These are phyloP conservation scores for Aureobasidium musti DNA, from an alignment of 2,329 filamentous ascomycete species.

Conservation along the genomic window DNA sequence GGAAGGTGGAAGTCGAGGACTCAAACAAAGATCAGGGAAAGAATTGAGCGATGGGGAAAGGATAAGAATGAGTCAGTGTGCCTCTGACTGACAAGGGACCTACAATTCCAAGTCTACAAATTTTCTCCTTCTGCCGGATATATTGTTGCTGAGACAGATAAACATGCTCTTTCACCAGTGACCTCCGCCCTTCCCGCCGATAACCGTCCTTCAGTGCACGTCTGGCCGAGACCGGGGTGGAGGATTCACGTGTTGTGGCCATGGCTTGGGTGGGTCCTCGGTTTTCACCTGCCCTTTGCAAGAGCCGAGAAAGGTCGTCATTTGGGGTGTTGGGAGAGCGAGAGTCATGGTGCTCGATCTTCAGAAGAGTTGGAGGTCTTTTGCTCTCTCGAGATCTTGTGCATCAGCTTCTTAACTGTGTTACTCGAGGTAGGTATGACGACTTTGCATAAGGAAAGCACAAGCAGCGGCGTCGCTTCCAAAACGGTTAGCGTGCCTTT, in stretches of 20 bases:
- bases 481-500: neutral
- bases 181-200: conserved; percentile 15
- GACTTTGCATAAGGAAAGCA: neutral
- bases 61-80: neutral
- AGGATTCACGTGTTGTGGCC: conserved; percentile 15
- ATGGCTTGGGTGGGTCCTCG: conserved; percentile 17
- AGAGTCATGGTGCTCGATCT: neutral
- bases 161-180: conserved; percentile 18
- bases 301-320: neutral
- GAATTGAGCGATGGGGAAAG: conserved; percentile 8
- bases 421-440: neutral
- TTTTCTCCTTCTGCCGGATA: neutral
- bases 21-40: neutral
- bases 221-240: conserved; percentile 21
- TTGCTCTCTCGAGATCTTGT: neutral
- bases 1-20: neutral
- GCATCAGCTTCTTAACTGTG: neutral
- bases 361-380: neutral
- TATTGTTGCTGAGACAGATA: conserved; percentile 7
- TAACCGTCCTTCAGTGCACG: conserved; percentile 1
- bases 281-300: conserved; percentile 5
- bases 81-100: neutral
- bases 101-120: conserved; percentile 12
- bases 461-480: neutral
- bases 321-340: neutral